Evolutionary conservation across 345 rosid genomes (phyloP), one percentile per base, ranked within the genome.

Genomic region (Eucalyptus victrix): DNA sequence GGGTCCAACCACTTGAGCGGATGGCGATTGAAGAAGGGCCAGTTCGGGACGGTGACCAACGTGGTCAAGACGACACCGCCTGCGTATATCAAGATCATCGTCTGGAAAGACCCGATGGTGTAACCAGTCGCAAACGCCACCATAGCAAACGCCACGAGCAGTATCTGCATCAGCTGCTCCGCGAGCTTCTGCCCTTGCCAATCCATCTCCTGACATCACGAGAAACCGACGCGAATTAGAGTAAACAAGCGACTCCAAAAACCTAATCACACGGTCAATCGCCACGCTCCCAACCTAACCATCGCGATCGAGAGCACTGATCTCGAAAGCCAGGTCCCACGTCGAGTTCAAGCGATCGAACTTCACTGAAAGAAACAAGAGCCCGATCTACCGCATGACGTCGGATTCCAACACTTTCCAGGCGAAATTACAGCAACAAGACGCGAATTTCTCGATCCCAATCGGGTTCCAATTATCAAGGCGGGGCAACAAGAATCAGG

Each of bases 151-250:
- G 91, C 96, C 92, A 98, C 37, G 24, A 98, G 93, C 94, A 97
- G 14, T 49, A 96, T 92, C 94, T 97, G 99, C 99, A 98, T 96
- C 93, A 96, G 91, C 90, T 94, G 97, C 97, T 98, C 99, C 30
- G 98, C 96, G 42, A 95, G 88, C 94, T 96, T 98, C 90, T 98
- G 99, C 50, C 99, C 99, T 95, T 98, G 96, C 99, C 99, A 98
- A 93, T 98, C 99, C 99, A 98, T 97, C 80, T 72, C 30, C 30
- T 58, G 14, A 34, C 76, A 40, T 86, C 87, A 86, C 44, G 88
- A 47, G 76, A 86, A 49, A 49, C 17, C 56, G 45, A 50, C 23
- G 7, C 14, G 60, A 89, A 40, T 16, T 44, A 30, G 37, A 51
- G 80, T 16, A 10, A 60, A 53, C 17, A 34, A 86, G 40, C 87